These are phyloP conservation scores for Spathaspora sp. DNA, from an alignment of 1,139 yeast genomes.

Conservation along the genomic window DNA sequence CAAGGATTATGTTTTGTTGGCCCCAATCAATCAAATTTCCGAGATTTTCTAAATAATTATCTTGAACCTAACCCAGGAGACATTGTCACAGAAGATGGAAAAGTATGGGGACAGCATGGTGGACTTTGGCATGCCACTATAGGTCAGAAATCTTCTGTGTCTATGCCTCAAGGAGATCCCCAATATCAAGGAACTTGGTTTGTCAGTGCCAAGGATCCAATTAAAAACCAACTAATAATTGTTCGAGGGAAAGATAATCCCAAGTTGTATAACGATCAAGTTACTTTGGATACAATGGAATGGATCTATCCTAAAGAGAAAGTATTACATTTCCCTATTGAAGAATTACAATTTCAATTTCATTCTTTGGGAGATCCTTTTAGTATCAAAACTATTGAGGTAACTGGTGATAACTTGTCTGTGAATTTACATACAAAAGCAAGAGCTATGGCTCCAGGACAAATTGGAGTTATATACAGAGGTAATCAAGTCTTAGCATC, in stretches of 20 bases:
- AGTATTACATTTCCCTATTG: constrained; percentile 14
- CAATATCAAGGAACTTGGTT: constrained; percentile 79
- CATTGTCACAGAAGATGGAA: constrained; percentile 70
- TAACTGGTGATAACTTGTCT: constrained; percentile 22
- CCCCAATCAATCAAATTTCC: constrained; percentile 68
- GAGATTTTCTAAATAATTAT: constrained; percentile 74
- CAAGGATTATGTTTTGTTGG: constrained; percentile 94
- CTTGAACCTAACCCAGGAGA: constrained; percentile 73
- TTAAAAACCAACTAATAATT: constrained; percentile 71
- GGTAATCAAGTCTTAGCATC: constrained; percentile 74
- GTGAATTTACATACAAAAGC: constrained; percentile 37
- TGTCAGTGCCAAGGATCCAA: constrained; percentile 66
- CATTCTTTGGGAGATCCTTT: constrained; percentile 67
- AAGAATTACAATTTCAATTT: constrained; percentile 52
- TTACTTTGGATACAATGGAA: constrained; percentile 47
- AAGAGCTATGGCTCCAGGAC: constrained; percentile 90
- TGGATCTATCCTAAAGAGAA: constrained; percentile 40
- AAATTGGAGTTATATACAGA: constrained; percentile 71
- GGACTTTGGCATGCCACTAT: constrained; percentile 95
- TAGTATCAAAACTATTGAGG: constrained; percentile 20
- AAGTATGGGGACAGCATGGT: constrained; percentile 73
- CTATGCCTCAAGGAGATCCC: constrained; percentile 88
- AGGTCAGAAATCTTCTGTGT: constrained; percentile 78
- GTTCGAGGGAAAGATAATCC: constrained; percentile 72
- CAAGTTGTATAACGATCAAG: constrained; percentile 47